Evolutionary conservation across 176 grass and related monocot genomes (phyloP), one percentile per base, ranked within the genome.

Genomic region (Zizania latifolia): DNA sequence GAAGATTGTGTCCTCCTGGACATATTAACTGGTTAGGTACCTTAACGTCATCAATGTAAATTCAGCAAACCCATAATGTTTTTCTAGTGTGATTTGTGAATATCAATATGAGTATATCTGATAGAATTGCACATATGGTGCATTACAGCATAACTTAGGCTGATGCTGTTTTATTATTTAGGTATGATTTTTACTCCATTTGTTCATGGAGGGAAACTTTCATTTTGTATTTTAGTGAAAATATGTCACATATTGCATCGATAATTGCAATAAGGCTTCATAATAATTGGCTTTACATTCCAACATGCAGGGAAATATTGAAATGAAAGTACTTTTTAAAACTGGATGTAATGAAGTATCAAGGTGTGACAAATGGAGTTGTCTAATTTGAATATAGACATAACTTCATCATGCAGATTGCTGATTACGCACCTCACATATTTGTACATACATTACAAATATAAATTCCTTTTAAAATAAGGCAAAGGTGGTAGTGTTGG

Each of bases 1-100:
- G 85, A 69, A 97, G 90, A 84, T 97, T 97, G 78, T 97, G 90
- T 57, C 94, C 94, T 61, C 94, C 94, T 98, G 78, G 78, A 29
- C 70, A 89, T 23, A 60, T 31, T 16, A 72, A 22, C 48, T 35
- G 46, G 54, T 76, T 78, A 82, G 29, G 66, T 36, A 78, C 10
- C 29, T 31, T n/a, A 72, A 57, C 17, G 0, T 19, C 70, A 35
- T 58, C 45, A 56, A 38, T 68, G 14, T 66, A 48, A 59, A 66
- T 53, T 67, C 57, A 54, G 11, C 10, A 67, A 80, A 48, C 36
- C 65, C 56, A 32, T 16, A 67, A 54, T 71, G 23, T 65, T 69
- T 74, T 44, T 67, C 10, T 14, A 10, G 24, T 17, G 29, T 17
- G 15, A 41, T 51, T 53, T 17, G 29, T 17, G 15, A 41, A 60